Percentiles rank a stretch among this genome's conserved stretches.
phyloP scores from a whole-genome alignment of 192 early-diverging fungal species.

The Backusella westeae region DNA sequence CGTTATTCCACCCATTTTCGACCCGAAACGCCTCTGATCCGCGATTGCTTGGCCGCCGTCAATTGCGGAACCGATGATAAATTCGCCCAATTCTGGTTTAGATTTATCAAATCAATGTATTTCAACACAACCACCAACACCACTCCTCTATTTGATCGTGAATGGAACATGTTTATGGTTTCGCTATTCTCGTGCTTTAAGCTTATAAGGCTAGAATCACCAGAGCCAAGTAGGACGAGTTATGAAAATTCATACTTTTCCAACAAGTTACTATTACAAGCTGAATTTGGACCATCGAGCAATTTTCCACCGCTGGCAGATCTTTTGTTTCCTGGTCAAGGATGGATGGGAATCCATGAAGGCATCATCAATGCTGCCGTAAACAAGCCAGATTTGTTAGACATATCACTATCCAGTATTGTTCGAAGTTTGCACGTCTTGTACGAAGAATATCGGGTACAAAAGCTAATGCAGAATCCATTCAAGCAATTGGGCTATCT shows the following conservation, averaged over 20 bases:
- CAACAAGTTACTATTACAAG: not conserved
- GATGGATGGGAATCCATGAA: not conserved
- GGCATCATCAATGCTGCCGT: not conserved
- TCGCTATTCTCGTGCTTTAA: not conserved
- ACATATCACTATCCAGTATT: not conserved
- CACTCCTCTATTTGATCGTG: not conserved
- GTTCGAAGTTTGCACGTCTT: slow-evolving; percentile 2
- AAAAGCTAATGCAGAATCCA: not conserved
- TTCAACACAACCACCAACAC: not conserved
- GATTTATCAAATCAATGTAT: not conserved
- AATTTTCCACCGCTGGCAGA: not conserved
- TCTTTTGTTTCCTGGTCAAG: not conserved
- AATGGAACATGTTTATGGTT: slow-evolving; percentile 11
- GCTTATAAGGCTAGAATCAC: not conserved
- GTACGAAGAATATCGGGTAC: slow-evolving; percentile 14
- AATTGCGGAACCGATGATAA: not conserved
- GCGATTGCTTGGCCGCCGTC: slow-evolving; percentile 14
- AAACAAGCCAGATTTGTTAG: not conserved
- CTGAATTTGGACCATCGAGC: not conserved
- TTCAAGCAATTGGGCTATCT: not conserved
- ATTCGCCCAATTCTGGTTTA: slow-evolving; percentile 6
- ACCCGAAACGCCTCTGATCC: not conserved
- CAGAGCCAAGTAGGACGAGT: not conserved
- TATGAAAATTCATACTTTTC: not conserved
- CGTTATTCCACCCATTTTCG: not conserved